Evolutionary conservation across 176 grass and related monocot genomes (phyloP).

Genomic region (Phyllostachys edulis): DNA sequence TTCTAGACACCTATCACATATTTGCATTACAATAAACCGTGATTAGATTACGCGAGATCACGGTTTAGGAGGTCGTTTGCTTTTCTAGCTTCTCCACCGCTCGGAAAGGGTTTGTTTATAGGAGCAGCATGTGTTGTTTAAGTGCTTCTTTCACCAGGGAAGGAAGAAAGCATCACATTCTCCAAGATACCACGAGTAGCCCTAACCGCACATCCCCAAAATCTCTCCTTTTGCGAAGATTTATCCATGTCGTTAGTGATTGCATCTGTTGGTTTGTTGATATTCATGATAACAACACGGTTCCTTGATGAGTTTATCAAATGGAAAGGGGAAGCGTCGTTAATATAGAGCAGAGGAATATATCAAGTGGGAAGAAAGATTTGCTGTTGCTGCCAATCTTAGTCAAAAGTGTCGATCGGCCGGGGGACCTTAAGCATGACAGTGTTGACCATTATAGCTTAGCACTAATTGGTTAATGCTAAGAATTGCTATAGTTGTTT

Average conservation of each 20-base stretch:
- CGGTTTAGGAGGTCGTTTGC: slow-evolving; percentile 32
- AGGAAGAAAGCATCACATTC: slow-evolving; percentile 48
- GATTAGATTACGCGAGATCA: slow-evolving; percentile 43
- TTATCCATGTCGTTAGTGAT: slow-evolving; percentile 47
- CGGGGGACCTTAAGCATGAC: slow-evolving; percentile 4
- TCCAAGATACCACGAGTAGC: slow-evolving; percentile 46
- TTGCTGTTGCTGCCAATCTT: slow-evolving; percentile 29
- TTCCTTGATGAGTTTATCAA: slow-evolving; percentile 5
- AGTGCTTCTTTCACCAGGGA: not conserved
- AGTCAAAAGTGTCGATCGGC: slow-evolving; percentile 35
- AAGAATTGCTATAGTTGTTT: not conserved
- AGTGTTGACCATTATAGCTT: not conserved
- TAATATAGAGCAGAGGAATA: slow-evolving; percentile 32
- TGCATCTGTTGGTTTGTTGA: slow-evolving; percentile 18
- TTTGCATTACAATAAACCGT: slow-evolving; percentile 5
- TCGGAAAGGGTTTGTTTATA: slow-evolving; percentile 21
- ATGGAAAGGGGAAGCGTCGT: slow-evolving; percentile 7
- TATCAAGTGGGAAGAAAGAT: slow-evolving; percentile 29
- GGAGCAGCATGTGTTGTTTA: not conserved
- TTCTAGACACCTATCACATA: slow-evolving; percentile 31
- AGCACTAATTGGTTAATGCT: not conserved
- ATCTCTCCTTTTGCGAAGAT: slow-evolving; percentile 38
- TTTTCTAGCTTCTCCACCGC: slow-evolving; percentile 15
- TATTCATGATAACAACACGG: slow-evolving; percentile 26
- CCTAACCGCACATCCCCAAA: not conserved